Evolutionary conservation across 345 rosid species (phyloP).

Genomic region (Lepidium aucheri): DNA sequence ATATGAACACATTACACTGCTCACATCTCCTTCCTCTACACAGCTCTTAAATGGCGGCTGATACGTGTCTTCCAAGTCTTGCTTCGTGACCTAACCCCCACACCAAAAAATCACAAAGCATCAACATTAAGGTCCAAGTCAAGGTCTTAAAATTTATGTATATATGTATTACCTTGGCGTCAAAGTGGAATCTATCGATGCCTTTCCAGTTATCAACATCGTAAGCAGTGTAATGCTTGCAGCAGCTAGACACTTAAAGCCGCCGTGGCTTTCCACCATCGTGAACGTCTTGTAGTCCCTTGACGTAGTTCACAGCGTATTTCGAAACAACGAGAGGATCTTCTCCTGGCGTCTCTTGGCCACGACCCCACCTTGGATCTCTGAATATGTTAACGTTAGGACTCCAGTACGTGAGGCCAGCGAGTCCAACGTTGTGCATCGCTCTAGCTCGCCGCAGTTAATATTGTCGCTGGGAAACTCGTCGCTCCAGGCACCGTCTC

Average conservation of each 20-base stretch:
- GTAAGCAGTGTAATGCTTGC: conserved; percentile 54
- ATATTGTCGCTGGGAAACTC: conserved; percentile 54
- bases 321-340: conserved; percentile 38
- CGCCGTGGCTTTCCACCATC: conserved; percentile 9
- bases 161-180: conserved; percentile 31
- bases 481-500: conserved; percentile 48
- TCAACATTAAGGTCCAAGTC: neutral
- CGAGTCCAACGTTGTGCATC: conserved; percentile 34
- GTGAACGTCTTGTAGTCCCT: conserved; percentile 41
- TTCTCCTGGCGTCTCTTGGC: conserved; percentile 46
- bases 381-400: conserved; percentile 45
- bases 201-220: conserved; percentile 51
- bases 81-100: conserved; percentile 31
- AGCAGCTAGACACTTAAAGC: conserved; percentile 43
- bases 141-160: neutral
- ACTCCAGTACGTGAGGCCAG: conserved; percentile 47
- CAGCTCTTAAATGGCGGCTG: conserved; percentile 44
- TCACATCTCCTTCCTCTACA: conserved; percentile 32
- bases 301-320: conserved; percentile 39
- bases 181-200: conserved; percentile 31
- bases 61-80: conserved; percentile 49
- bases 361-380: conserved; percentile 52
- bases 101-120: neutral
- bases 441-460: conserved; percentile 46
- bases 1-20: conserved; percentile 48